Conservation (phyloP, 495 filamentous ascomycete genomes). For the Aspergillus incahuasiensis region DNA sequence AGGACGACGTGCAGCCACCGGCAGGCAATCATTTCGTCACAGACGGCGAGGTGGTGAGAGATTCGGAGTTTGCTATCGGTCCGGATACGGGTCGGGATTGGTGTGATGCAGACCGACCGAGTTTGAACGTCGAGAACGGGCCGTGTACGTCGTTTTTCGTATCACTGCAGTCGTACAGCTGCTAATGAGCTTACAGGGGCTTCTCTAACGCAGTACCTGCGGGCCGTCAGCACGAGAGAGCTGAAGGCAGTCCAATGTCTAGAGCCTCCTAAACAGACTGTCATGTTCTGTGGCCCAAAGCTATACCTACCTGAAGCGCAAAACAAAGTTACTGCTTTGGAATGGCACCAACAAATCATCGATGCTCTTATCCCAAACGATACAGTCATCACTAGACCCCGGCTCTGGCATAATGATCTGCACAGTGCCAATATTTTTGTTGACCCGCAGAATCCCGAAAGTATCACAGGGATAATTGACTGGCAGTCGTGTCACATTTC, state of each 20-base stretch:
- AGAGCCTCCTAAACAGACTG: slow-evolving; percentile 23
- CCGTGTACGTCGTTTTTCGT: slow-evolving; percentile 21
- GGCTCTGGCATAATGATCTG: slow-evolving; percentile 39
- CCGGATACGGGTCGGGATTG: slow-evolving; percentile 29
- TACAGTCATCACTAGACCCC: slow-evolving; percentile 22
- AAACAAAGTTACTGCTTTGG: slow-evolving; percentile 28
- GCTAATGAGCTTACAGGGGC: slow-evolving; percentile 19
- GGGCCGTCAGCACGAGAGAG: slow-evolving; percentile 28
- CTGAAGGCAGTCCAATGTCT: slow-evolving; percentile 21
- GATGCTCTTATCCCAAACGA: slow-evolving; percentile 26
- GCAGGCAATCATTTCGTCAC: slow-evolving; percentile 18
- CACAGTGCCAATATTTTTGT: slow-evolving; percentile 40
- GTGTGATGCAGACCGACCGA: slow-evolving; percentile 28
- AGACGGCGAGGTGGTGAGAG: slow-evolving; percentile 20
- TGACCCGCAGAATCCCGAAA: slow-evolving; percentile 28
- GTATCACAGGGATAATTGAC: slow-evolving; percentile 35
- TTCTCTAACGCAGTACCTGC: slow-evolving; percentile 23
- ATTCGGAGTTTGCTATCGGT: slow-evolving; percentile 30
- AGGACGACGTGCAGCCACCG: slow-evolving; percentile 17
- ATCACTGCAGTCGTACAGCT: slow-evolving; percentile 7
- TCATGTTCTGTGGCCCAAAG: slow-evolving; percentile 31
- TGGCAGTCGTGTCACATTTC: slow-evolving; percentile 35
- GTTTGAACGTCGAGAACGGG: slow-evolving; percentile 24
- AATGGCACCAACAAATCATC: slow-evolving; percentile 25
- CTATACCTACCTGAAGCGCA: slow-evolving; percentile 28